These are phyloP conservation scores for Spirogloea muscicola DNA, from an alignment of 139 green algal species.

Conservation along the genomic window DNA sequence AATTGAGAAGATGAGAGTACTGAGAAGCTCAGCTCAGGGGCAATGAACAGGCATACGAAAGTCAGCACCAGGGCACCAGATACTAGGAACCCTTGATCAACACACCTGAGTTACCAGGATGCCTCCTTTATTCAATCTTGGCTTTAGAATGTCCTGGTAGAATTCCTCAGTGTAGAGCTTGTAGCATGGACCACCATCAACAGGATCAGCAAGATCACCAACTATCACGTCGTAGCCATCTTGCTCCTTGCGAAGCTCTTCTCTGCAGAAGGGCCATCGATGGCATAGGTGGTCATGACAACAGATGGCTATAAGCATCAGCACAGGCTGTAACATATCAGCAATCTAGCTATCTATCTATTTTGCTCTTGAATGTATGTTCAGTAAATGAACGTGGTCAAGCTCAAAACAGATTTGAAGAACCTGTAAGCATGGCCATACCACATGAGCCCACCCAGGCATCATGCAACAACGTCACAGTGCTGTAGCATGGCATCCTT, in stretches of 20 bases:
- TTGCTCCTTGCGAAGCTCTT: conserved; percentile 30
- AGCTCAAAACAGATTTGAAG: background rate
- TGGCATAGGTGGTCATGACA: background rate
- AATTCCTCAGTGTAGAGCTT: conserved; percentile 78
- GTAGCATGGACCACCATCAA: conserved; percentile 84
- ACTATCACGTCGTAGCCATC: conserved; percentile 87
- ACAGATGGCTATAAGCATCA: background rate
- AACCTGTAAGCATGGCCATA: background rate
- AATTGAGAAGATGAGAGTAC: too few relatives aligned
- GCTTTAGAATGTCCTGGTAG: conserved; percentile 66
- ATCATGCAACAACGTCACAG: background rate
- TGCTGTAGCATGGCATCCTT: too few relatives aligned
- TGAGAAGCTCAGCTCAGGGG: too few relatives aligned
- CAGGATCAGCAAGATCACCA: conserved; percentile 82
- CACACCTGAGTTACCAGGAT: conserved; percentile 75
- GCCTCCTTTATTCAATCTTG: conserved; percentile 69
- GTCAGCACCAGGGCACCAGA: too few relatives aligned
- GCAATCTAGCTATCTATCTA: background rate
- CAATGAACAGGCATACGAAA: too few relatives aligned
- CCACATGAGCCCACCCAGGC: background rate
- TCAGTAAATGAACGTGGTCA: background rate
- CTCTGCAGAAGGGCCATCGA: conserved; percentile 12
- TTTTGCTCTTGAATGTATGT: background rate
- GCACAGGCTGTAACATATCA: background rate
- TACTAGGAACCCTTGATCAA: too few relatives aligned